Evolutionary conservation across 306 rosid genomes (phyloP).

Genomic region (Astragalus glycyphyllos): DNA sequence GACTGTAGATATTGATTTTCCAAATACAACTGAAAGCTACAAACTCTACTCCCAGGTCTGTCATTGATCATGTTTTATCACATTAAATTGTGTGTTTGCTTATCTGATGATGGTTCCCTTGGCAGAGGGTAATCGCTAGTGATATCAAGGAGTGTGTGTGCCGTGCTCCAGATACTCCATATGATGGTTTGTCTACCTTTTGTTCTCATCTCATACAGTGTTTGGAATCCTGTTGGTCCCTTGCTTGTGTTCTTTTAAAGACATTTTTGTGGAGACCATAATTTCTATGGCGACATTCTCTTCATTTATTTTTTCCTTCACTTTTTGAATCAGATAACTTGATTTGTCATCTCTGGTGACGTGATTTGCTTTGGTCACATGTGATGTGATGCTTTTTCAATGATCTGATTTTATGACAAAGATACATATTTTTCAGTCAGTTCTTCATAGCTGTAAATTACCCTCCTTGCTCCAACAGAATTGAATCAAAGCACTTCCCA

Average conservation of each 20-base stretch:
- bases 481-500: constrained; percentile 21
- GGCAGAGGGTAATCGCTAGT: constrained; percentile 93
- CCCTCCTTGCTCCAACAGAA: constrained; percentile 33
- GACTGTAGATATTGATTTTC: constrained; percentile 88
- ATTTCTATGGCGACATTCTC: constrained; percentile 19
- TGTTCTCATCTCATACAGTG: constrained; percentile 29
- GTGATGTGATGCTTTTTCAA: constrained; percentile 22
- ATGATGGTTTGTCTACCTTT: constrained; percentile 73
- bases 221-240: constrained; percentile 22
- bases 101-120: constrained; percentile 41
- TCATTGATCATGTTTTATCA: constrained; percentile 44
- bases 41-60: constrained; percentile 89
- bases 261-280: neutral
- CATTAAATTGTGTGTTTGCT: constrained; percentile 31
- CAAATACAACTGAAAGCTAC: constrained; percentile 96
- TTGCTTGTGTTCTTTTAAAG: constrained; percentile 28
- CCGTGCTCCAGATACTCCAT: constrained; percentile 98
- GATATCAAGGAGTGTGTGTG: constrained; percentile 98
- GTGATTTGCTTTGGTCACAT: constrained; percentile 30
- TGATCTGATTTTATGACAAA: constrained; percentile 32
- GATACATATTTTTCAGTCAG: constrained; percentile 15
- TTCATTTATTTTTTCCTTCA: neutral
- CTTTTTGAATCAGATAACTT: constrained; percentile 6
- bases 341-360: constrained; percentile 1
- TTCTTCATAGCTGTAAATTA: constrained; percentile 33